Base-by-base conservation (phyloP, 2,329 filamentous ascomycete species). In the Blumeria graminis region DNA sequence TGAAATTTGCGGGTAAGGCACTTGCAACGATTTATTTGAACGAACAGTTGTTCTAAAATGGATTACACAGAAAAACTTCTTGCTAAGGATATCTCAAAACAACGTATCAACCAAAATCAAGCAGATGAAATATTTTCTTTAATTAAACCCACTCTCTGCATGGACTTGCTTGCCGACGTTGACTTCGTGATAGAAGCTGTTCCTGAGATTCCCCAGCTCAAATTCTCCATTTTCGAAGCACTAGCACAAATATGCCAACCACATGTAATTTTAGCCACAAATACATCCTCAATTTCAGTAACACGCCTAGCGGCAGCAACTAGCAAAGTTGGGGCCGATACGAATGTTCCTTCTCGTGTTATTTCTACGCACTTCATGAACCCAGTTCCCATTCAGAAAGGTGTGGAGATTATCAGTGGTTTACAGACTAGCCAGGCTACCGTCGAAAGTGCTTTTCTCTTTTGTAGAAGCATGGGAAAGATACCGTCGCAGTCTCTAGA, bases 351-450 rank as follows among this genome's bases (percentile, higher is more conserved):
- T 46, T 90, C 87, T 6, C 83, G 92, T 52, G 92, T 98, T 9
- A 80, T 98, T 56, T 87, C 86, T 55, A 96, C 92, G 14, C 92
- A 98, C 70, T 98, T 98, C 71, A 98, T 98, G 92, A 98, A 98
- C 74, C 92, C 92, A 0, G 92, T 98, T 0, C 92, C 92, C 1
- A 72, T 98, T 35, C 92, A 96, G 68, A 94, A 94, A 70, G 92
- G 92, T 55, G 92, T 98, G 5, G 92, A 98, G 71, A 95, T 98
- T 65, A 96, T 98, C 68, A 82, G 85, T 55, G 92, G 88, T 34
- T 74, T 98, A 34, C 92, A 98, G 69, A 98, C 92, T 1, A 92
- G 86, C 58, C 72, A 80, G 62, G 76, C 78, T 59, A 96, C 92
- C 0, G 71, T 95, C 48, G 81, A 86, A 16, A 86, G 83, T 0